phyloP scores from a whole-genome alignment of 345 rosid genomes.

The Dovyalis caffra region DNA sequence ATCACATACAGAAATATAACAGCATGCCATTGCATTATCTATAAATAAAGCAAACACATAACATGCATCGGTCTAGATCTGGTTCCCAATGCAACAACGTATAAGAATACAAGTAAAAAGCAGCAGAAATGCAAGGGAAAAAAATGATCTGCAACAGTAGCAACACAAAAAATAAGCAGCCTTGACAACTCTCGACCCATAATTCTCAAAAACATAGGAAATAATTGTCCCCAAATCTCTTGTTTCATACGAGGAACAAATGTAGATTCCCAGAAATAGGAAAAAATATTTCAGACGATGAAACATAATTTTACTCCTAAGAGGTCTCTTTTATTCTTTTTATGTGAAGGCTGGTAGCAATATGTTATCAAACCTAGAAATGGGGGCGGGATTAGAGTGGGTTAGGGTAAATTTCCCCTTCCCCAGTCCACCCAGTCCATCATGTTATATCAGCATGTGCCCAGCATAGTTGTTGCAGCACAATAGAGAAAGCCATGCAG shows the following conservation, averaged over 20 bases:
- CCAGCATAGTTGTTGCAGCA: too few species aligned
- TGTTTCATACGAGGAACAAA: background rate
- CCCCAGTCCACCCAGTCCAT: too few species aligned
- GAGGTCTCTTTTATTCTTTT: background rate
- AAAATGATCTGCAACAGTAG: background rate
- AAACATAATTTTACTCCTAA: background rate
- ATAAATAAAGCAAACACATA: background rate
- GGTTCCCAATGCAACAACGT: background rate
- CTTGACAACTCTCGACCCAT: background rate
- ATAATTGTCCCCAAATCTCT: background rate
- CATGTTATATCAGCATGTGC: too few species aligned
- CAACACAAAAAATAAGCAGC: background rate
- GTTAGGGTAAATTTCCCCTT: too few species aligned
- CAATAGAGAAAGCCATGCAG: too few species aligned
- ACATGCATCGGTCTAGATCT: background rate
- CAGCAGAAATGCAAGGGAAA: background rate
- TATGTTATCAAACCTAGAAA: background rate
- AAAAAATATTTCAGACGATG: background rate
- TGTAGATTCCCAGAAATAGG: background rate
- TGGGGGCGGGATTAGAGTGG: background rate
- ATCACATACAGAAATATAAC: background rate
- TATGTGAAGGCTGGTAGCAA: background rate
- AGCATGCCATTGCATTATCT: background rate
- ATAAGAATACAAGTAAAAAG: background rate
- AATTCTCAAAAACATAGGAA: background rate